Evolutionary conservation across 129 eudicot genomes (phyloP), one percentile per base, ranked within the genome.

Genomic region (Ambrosia trifida): DNA sequence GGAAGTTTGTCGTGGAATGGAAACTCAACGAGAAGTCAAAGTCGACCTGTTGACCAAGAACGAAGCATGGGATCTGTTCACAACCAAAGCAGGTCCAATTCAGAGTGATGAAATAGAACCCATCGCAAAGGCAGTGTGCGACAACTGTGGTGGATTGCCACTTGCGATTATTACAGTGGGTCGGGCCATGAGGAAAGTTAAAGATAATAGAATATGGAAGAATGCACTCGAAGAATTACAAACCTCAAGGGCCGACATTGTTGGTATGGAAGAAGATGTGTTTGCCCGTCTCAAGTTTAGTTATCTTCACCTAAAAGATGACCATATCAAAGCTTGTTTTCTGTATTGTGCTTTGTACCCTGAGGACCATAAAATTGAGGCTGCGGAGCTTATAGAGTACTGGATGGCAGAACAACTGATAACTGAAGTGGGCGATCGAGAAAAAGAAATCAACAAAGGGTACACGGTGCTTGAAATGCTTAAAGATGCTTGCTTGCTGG

Each of bases 61-160:
- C 3, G 85, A 84, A 58, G 77, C 90, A 66, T 82, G 86, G 86
- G 76, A 85, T 35, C 64, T 85, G 40, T 85, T 85, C 73, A 72
- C 64, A n/a, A 63, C 63, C 35, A 80, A 82, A 76, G 79, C 78
- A 10, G 86, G 83, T 31, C 76, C 77, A 33, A 79, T 70, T 47
- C 54, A 69, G 4, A 41, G 57, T 19, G 69, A 72, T 30, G 85
- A 79, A 30, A 70, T 73, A 38, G 70, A 70, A 40, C 43, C 70
- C 19, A 68, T 66, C 31, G 86, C 89, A 30, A 20, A 76, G 54
- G 41, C 32, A 4, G 79, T 80, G 14, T 71, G 81, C 13, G 62
- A 72, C 9, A 68, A 85, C 16, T 80, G 85, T 57, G 78, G 76
- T 19, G 80, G 89, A n/a, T 69, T 82, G 57, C 89, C 90, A 62